A percentile compares a stretch with the other conserved stretches of the same genome.
phyloP scores from a whole-genome alignment of 2,329 filamentous ascomycete genomes.

The Colletotrichum cordylinicola region DNA sequence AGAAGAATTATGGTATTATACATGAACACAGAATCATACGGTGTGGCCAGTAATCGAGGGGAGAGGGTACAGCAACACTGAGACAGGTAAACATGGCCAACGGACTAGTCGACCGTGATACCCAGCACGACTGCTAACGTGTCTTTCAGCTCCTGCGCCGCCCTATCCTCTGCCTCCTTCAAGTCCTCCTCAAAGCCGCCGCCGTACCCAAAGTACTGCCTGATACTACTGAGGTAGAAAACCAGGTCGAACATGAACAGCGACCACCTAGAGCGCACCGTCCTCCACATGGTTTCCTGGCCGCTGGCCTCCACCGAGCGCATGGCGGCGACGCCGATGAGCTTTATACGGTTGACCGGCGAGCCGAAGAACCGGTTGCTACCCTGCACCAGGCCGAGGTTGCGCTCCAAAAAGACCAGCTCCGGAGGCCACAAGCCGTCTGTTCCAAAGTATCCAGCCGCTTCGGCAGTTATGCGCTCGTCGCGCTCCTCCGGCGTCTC shows the following conservation, averaged over 20 bases:
- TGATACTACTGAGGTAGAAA: not conserved
- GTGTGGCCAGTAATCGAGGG: not conserved
- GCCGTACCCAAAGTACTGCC: not conserved
- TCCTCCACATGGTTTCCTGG: not conserved
- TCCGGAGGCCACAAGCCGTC: slow-evolving; percentile 75
- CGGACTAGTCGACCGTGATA: not conserved
- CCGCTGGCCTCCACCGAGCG: not conserved
- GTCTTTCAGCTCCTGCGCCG: not conserved
- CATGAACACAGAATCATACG: not conserved
- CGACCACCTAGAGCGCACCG: not conserved
- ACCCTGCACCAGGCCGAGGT: slow-evolving; percentile 75
- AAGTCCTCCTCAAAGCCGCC: not conserved
- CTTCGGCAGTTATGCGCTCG: slow-evolving; percentile 63
- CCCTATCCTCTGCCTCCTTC: not conserved
- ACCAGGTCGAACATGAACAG: not conserved
- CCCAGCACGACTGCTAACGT: not conserved
- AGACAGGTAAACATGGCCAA: too few relatives aligned
- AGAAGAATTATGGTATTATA: not conserved
- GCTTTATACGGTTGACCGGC: slow-evolving; percentile 76
- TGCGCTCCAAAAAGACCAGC: slow-evolving; percentile 76
- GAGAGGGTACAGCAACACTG: not conserved
- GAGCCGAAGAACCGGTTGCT: slow-evolving; percentile 78
- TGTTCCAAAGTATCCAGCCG: slow-evolving; percentile 63
- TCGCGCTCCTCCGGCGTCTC: slow-evolving; percentile 66
- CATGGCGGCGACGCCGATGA: slow-evolving; percentile 48